Percentiles rank a stretch among this genome's conserved stretches.
Evolutionary conservation across 768 basidiomycete genomes (phyloP).

Genomic region (Astraeus odoratus): DNA sequence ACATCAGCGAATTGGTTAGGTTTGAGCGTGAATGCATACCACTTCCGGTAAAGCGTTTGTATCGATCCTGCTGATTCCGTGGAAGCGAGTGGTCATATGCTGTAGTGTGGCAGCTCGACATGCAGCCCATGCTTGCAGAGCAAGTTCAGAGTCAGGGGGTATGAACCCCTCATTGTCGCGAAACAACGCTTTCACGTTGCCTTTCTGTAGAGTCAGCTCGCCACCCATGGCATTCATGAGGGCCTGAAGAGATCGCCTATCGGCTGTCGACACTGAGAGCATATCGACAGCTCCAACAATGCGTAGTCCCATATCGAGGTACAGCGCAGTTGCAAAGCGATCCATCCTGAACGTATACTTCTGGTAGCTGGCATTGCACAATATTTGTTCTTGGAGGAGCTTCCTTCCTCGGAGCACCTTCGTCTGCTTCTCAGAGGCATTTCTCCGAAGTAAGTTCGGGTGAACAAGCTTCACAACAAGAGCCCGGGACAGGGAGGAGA

Average conservation of each 20-base stretch:
- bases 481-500: conserved; percentile 30
- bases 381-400: conserved; percentile 27
- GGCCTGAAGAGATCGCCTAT: conserved; percentile 29
- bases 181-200: conserved; percentile 26
- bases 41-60: conserved; percentile 21
- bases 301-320: conserved; percentile 30
- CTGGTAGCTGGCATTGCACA: conserved; percentile 20
- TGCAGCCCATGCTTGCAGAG: conserved; percentile 41
- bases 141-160: conserved; percentile 17
- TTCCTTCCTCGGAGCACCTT: neutral
- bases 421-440: neutral
- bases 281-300: conserved; percentile 36
- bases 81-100: conserved; percentile 13
- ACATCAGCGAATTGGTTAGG: too few relatives aligned
- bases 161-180: conserved; percentile 16
- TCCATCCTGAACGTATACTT: conserved; percentile 45
- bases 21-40: conserved; percentile 18
- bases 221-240: conserved; percentile 35
- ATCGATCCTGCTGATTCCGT: conserved; percentile 12
- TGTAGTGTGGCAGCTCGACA: conserved; percentile 28
- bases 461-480: conserved; percentile 32
- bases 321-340: conserved; percentile 33
- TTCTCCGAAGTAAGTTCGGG: conserved; percentile 10
- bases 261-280: conserved; percentile 23
- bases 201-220: conserved; percentile 21